These are phyloP conservation scores for Phascolomyces articulosus DNA, from an alignment of 371 early-diverging fungal species.

Conservation along the genomic window DNA sequence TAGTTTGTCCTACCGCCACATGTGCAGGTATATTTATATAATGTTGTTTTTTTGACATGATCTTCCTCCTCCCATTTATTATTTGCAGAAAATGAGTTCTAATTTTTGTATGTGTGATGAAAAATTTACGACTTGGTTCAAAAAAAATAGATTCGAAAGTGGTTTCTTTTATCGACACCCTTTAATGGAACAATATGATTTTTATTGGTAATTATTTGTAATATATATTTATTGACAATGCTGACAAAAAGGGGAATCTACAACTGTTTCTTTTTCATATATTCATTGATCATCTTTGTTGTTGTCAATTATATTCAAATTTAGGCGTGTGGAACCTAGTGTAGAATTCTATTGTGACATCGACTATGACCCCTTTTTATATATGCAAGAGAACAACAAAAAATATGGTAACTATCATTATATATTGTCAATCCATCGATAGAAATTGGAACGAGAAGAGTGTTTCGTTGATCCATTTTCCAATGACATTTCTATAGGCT, in stretches of 20 bases:
- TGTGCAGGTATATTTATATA: conserved; percentile 72
- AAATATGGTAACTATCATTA: conserved; percentile 62
- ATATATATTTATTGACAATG: background rate
- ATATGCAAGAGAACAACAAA: conserved; percentile 80
- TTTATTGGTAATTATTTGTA: conserved; percentile 72
- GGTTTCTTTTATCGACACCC: conserved; percentile 88
- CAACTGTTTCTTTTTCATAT: no score
- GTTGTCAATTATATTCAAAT: no score
- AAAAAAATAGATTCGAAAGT: conserved; percentile 74
- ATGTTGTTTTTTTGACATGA: no score
- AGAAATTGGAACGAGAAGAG: conserved; percentile 40
- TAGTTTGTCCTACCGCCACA: conserved; percentile 85
- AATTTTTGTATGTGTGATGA: no score
- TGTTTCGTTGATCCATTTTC: conserved; percentile 45
- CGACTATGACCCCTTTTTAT: conserved; percentile 89
- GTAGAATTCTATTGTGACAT: conserved; percentile 87
- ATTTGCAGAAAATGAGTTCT: background rate
- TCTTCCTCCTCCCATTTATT: no score
- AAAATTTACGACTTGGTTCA: no score
- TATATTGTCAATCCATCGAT: no score
- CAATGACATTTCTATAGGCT: conserved; percentile 22
- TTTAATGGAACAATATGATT: conserved; percentile 77
- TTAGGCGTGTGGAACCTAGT: conserved; percentile 85
- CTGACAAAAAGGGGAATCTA: no score
- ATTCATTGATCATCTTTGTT: no score